Conservation (phyloP, 2,329 filamentous ascomycete genomes). For the Colletotrichum ledebouriae region DNA sequence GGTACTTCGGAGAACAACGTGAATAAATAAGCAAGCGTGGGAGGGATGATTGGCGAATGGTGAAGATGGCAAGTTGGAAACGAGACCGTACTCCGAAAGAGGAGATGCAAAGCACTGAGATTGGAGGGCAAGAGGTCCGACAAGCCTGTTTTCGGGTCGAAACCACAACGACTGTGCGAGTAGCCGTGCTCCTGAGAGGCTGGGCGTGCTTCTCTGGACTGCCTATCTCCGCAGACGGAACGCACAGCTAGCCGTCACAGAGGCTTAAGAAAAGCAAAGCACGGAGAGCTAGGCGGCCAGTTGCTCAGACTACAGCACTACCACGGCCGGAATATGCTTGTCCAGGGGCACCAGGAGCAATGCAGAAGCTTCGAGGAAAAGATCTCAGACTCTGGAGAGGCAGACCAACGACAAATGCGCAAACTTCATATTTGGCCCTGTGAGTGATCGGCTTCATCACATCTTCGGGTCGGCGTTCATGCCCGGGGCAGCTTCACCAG, state of each 20-base stretch:
- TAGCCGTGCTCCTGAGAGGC: constrained; percentile 26
- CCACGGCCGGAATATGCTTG: constrained; percentile 4
- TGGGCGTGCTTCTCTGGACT: constrained; percentile 7
- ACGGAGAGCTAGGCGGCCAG: not conserved
- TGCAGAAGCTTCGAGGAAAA: constrained; percentile 14
- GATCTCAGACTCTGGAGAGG: constrained; percentile 23
- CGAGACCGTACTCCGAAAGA: constrained; percentile 34
- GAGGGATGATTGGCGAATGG: constrained; percentile 23
- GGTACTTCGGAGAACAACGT: constrained; percentile 30
- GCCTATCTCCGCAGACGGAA: constrained; percentile 30
- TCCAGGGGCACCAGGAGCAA: not conserved
- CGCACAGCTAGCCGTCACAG: constrained; percentile 39
- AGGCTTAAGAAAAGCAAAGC: constrained; percentile 6
- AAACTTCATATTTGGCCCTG: constrained; percentile 15
- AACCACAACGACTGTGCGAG: constrained; percentile 35
- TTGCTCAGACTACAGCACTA: constrained; percentile 16
- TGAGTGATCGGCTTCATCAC: constrained; percentile 27
- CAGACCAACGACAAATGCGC: constrained; percentile 15
- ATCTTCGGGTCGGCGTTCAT: constrained; percentile 28
- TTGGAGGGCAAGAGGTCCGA: constrained; percentile 36
- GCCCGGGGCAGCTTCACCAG: constrained; percentile 35
- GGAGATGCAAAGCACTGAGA: constrained; percentile 25
- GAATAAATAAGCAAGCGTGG: constrained; percentile 23
- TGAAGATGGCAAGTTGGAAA: constrained; percentile 35
- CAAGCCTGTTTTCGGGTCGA: constrained; percentile 34